Base-by-base conservation (phyloP, 1,284 basidiomycete species). In the Porodaedalea pini region DNA sequence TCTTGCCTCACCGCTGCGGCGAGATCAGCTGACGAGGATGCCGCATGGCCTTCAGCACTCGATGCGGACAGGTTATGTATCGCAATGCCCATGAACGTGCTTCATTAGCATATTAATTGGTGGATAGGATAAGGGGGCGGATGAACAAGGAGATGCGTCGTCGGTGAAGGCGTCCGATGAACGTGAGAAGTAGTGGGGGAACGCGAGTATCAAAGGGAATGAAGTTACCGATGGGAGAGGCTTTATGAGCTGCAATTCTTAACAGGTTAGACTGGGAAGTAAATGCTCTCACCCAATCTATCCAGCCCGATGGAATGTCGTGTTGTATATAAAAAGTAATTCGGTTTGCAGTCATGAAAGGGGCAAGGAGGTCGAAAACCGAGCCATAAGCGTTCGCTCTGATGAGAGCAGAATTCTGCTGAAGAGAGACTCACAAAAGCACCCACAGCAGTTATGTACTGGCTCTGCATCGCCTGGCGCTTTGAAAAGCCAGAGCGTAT, bases 391-490 rank as follows among this genome's bases (percentile, higher is more conserved):
- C n/a, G n/a, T n/a, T n/a, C n/a, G n/a, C n/a, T n/a, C n/a, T n/a
- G n/a, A n/a, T n/a, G n/a, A n/a, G n/a, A n/a, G n/a, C n/a, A n/a
- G n/a, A n/a, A n/a, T n/a, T n/a, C n/a, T n/a, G n/a, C n/a, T n/a
- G n/a, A n/a, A n/a, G n/a, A n/a, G n/a, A n/a, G n/a, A n/a, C 88
- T 76, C 68, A 93, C 90, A 71, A 94, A 94, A 34, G 92, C 92
- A 54, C 92, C 92, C 56, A 93, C 79, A 27, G 92, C 92, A 37
- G 92, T 94, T 60, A 94, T 70, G 71, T 93, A 94, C 68, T 94
- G 92, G 44, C 88, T 90, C 65, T 88, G 86, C 91, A 94, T 94
- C n/a, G n/a, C n/a, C n/a, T n/a, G n/a, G n/a, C n/a, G n/a, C n/a
- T n/a, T 94, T 19, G 87, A 90, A 69, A 94, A 94, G 5, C 92